Evolutionary conservation across 2,329 filamentous ascomycete species (phyloP), one percentile per base, ranked within the genome.

Genomic region (Amauroascus verrucosus): DNA sequence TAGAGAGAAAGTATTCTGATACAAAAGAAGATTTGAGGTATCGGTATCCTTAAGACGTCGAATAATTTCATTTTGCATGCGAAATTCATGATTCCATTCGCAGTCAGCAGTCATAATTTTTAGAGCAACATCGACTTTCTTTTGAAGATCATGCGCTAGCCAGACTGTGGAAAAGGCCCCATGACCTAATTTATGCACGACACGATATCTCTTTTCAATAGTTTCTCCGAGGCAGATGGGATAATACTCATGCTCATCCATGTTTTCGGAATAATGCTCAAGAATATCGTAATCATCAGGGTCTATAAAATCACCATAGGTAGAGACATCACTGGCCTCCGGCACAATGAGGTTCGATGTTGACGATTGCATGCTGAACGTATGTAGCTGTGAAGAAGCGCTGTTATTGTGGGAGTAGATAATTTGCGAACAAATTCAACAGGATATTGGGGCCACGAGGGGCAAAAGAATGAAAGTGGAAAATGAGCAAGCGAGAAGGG

Each of bases 111-210:
- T 38, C 53, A 55, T 48, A 16, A 55, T 51, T 50, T 55, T 55
- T 26, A 55, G 40, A 26, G 53, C 53, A 16, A 51, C 48, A 48
- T 51, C 41, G 18, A 30, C 22, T 33, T 55, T 30, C 32, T 45
- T 48, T 46, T 40, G 22, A 37, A 51, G 18, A 47, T 55, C 53
- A 35, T 48, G 28, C 20, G 53, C 53, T 20, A 55, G 22, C 53
- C 53, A 55, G 35, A 55, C 53, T 32, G 48, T 51, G 28, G 53
- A 51, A 35, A 55, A 55, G 41, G 38, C 48, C 11, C 53, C 53
- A 41, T 55, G 43, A 6, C 40, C 40, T 24, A 55, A 37, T 40
- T 55, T 47, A 40, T 55, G 53, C n/a, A 38, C 41, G 22, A 51
- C 35, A 26, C 48, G 48, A 46, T 55, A 55, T 48, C 40, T 46